A percentile compares a stretch with the other conserved stretches of the same genome.
These are phyloP conservation scores for Cyberlindnera japonica DNA, from an alignment of 805 yeast genomes.

Conservation along the genomic window DNA sequence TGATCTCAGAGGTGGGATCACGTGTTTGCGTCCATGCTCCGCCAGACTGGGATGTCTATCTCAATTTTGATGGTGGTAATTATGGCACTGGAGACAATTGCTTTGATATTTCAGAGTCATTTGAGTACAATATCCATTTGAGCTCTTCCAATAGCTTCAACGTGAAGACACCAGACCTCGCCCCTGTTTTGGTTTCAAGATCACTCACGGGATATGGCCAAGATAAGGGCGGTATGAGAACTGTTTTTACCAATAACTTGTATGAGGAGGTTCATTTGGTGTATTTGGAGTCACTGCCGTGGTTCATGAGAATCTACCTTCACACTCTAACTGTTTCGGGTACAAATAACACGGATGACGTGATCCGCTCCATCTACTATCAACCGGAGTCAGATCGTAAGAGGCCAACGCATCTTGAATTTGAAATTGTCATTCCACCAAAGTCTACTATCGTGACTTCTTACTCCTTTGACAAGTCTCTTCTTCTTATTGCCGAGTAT, in stretches of 20 bases:
- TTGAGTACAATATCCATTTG: slow-evolving; percentile 29
- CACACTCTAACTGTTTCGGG: slow-evolving; percentile 51
- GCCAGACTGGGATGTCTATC: slow-evolving; percentile 44
- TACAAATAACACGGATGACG: slow-evolving; percentile 28
- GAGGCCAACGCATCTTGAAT: slow-evolving; percentile 81
- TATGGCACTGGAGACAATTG: slow-evolving; percentile 35
- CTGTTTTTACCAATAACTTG: slow-evolving; percentile 69
- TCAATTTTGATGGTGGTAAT: slow-evolving; percentile 27
- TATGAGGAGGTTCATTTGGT: slow-evolving; percentile 44
- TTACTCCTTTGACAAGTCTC: slow-evolving; percentile 82
- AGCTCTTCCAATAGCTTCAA: slow-evolving; percentile 43
- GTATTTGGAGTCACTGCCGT: slow-evolving; percentile 82
- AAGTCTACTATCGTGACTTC: slow-evolving; percentile 55
- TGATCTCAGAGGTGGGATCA: slow-evolving; percentile 44
- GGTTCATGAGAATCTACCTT: slow-evolving; percentile 84
- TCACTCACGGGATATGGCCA: slow-evolving; percentile 90
- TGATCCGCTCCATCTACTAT: slow-evolving; percentile 55
- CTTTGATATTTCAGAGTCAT: slow-evolving; percentile 31
- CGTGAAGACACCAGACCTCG: slow-evolving; percentile 38
- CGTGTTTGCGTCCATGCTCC: slow-evolving; percentile 42
- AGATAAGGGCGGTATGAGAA: slow-evolving; percentile 85
- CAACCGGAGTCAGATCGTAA: slow-evolving; percentile 75
- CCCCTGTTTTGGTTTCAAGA: slow-evolving; percentile 74
- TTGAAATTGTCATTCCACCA: slow-evolving; percentile 62
- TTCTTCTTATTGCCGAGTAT: slow-evolving; percentile 81